Conservation (phyloP, 768 basidiomycete genomes). For the Collybiopsis luxurians region DNA sequence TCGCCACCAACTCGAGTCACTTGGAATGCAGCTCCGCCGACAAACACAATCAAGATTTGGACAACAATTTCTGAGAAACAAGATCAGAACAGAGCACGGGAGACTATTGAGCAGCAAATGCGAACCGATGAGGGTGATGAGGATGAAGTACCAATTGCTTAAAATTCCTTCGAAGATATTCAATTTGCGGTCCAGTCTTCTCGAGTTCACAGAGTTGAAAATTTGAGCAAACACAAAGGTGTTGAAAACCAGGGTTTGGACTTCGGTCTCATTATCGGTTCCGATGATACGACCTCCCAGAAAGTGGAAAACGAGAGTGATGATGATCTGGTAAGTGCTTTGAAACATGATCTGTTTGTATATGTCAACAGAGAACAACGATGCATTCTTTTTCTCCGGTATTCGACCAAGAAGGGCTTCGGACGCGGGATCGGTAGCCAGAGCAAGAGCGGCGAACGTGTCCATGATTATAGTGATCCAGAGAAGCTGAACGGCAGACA, state of each 20-base stretch:
- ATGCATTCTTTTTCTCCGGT: constrained; percentile 86
- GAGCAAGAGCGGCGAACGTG: constrained; percentile 95
- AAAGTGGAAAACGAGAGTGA: constrained; percentile 92
- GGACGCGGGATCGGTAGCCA: constrained; percentile 94
- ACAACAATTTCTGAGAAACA: constrained; percentile 68
- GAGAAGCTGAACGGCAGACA: constrained; percentile 92
- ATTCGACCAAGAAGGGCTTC: constrained; percentile 79
- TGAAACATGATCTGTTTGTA: constrained; percentile 95
- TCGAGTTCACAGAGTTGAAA: constrained; percentile 91
- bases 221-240: constrained; percentile 98
- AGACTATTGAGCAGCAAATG: constrained; percentile 50
- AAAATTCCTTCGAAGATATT: constrained; percentile 87
- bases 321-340: constrained; percentile 77
- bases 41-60: constrained; percentile 86
- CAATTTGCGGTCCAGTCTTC: constrained; percentile 78
- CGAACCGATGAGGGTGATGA: constrained; percentile 81
- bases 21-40: constrained; percentile 90
- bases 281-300: constrained; percentile 71
- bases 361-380: constrained; percentile 92
- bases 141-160: constrained; percentile 81
- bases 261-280: constrained; percentile 43
- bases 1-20: constrained; percentile 75
- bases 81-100: no score
- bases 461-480: constrained; percentile 99
- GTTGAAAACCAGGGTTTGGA: constrained; percentile 94